phyloP scores from a whole-genome alignment of 257 asterid species.

The Euphrasia confusa region DNA sequence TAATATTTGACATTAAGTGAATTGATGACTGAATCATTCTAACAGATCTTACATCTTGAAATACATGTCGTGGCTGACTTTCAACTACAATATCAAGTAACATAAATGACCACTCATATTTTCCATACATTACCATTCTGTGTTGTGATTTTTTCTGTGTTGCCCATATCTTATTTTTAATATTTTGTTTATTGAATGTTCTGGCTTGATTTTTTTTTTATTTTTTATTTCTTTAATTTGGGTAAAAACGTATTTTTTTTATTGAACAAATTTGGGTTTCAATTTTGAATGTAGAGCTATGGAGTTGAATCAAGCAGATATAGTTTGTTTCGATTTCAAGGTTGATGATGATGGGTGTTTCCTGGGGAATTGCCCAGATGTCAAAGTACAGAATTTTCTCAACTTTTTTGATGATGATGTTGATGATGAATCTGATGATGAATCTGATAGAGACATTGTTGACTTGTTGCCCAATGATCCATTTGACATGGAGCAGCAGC shows the following conservation, averaged over 20 bases:
- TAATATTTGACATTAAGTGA: no score
- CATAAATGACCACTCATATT: no score
- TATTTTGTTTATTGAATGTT: conserved; percentile 10
- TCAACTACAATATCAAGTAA: no score
- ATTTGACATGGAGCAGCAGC: conserved; percentile 32
- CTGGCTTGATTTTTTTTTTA: not conserved
- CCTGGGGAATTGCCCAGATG: conserved; percentile 26
- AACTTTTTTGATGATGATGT: not conserved
- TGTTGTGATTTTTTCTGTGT: no score
- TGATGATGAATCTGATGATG: conserved; percentile 32
- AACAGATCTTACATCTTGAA: no score
- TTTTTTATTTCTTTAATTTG: not conserved
- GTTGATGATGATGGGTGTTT: conserved; percentile 28
- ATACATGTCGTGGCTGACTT: no score
- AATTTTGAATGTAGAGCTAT: conserved; percentile 23
- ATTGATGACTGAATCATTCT: no score
- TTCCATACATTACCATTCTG: not conserved
- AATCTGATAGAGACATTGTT: conserved; percentile 37
- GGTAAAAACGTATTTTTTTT: not conserved
- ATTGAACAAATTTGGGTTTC: conserved; percentile 3
- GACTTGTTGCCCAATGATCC: conserved; percentile 68
- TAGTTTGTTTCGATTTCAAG: conserved; percentile 24
- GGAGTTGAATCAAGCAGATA: conserved; percentile 39
- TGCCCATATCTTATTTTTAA: conserved; percentile 11
- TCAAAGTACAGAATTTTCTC: conserved; percentile 14